Base-by-base conservation (phyloP, 805 yeast genomes). In the Cyberlindnera subsufficiens region DNA sequence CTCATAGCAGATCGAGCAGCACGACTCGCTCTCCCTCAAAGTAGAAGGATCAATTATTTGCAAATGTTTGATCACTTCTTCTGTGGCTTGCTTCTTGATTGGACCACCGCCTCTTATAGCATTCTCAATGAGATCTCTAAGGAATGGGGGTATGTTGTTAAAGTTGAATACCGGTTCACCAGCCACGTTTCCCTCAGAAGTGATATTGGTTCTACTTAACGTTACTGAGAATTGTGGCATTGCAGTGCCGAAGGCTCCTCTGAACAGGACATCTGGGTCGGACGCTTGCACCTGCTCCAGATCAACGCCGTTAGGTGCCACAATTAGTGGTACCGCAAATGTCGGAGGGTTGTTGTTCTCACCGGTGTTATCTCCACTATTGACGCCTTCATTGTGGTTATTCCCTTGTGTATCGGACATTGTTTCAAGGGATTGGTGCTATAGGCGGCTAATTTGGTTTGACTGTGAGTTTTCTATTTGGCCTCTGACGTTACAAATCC, bases 1-100 rank as follows among this genome's bases (percentile, higher is more conserved):
- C 30, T 54, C 58, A 33, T 51, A 54, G 38, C 58, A 54, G 31
- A 54, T 50, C 5, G 58, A 34, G 31, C 58, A 54, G 1, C 38
- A 22, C 14, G 38, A 39, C n/a, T 50, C 51, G 14, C 39, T 13
- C 16, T 42, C 47, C 8, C 37, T 22, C 14, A 54, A 37, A 4
- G 37, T 32, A 1, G 30, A 6, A 1, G 50, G 50, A 17, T 51
- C 42, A 0, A 52, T 30, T 9, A 43, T 31, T 4, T 45, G 37
- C 18, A 52, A 32, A 18, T 47, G 50, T 9, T 37, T 38, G n/a
- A 51, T 52, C 15, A 54, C 55, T 37, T 51, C 49, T 20, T 51
- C 54, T 3, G 54, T 48, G 8, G 58, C 58, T 14, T 45, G 46
- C 38, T 50, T 51, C 25, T 35, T 48, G 14, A 6, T 17, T 22